Conservation (phyloP, 495 filamentous ascomycete genomes). For the Lophiotrema nucula region DNA sequence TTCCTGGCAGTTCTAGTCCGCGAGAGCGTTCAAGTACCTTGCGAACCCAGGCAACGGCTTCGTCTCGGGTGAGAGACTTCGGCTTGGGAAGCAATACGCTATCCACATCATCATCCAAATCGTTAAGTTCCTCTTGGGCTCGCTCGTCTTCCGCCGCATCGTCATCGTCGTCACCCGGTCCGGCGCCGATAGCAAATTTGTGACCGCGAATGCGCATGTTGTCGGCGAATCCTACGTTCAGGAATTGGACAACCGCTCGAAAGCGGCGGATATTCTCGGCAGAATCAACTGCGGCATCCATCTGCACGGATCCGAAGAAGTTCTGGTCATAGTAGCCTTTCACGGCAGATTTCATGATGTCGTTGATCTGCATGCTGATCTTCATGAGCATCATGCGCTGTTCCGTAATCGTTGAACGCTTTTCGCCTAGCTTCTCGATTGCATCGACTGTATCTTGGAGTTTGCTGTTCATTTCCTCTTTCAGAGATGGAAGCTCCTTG, state of each 20-base stretch:
- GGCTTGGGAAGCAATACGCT: not conserved
- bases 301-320: conserved; percentile 24
- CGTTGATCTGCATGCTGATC: conserved; percentile 14
- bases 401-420: conserved; percentile 19
- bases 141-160: not conserved
- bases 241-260: conserved; percentile 36
- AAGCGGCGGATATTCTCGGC: conserved; percentile 28
- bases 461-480: conserved; percentile 27
- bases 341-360: conserved; percentile 25
- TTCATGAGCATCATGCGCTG: conserved; percentile 27
- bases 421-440: conserved; percentile 19
- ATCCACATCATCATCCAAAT: not conserved
- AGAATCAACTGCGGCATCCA: conserved; percentile 18
- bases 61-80: conserved; percentile 5
- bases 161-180: conserved; percentile 1
- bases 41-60: conserved; percentile 29
- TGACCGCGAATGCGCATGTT: conserved; percentile 28
- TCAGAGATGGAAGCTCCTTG: conserved; percentile 35
- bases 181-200: conserved; percentile 20
- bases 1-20: conserved; percentile 32
- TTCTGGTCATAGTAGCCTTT: conserved; percentile 31
- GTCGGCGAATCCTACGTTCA: conserved; percentile 34
- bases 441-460: conserved; percentile 12
- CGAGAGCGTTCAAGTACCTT: conserved; percentile 23
- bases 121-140: not conserved